phyloP scores from a whole-genome alignment of 2,329 filamentous ascomycete genomes.

The Talaromyces funiculosus region DNA sequence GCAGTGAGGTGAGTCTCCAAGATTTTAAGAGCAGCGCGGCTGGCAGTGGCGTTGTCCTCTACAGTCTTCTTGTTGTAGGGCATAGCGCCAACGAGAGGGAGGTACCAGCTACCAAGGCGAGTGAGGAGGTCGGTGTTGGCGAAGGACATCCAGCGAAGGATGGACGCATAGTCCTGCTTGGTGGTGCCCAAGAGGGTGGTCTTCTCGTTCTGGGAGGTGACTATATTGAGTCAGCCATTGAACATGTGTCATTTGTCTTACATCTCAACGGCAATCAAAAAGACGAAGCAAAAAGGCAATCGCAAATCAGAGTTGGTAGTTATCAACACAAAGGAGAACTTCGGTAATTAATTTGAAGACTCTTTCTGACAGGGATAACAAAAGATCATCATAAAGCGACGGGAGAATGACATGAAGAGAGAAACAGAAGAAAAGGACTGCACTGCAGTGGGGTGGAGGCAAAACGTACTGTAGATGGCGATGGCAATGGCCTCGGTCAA shows the following conservation, averaged over 20 bases:
- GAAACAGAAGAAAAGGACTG: constrained; percentile 11
- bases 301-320: constrained; percentile 60
- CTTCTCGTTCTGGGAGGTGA: constrained; percentile 99
- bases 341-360: constrained; percentile 27
- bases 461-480: constrained; percentile 87
- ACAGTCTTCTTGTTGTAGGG: constrained; percentile 98
- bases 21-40: constrained; percentile 62
- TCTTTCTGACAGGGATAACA: constrained; percentile 98
- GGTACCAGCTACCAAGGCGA: constrained; percentile 72
- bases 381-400: constrained; percentile 61
- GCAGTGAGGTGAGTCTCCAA: constrained; percentile 82
- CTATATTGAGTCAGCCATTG: constrained; percentile 45
- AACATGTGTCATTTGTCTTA: background rate
- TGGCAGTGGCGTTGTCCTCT: constrained; percentile 68
- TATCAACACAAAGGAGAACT: constrained; percentile 62
- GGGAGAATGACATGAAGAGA: constrained; percentile 7
- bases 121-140: constrained; percentile 82
- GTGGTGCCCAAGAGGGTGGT: constrained; percentile 98
- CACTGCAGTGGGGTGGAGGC: constrained; percentile 16
- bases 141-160: constrained; percentile 97
- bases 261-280: background rate
- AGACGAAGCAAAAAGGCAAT: background rate
- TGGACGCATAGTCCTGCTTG: constrained; percentile 99
- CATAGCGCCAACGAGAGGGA: constrained; percentile 72
- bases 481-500: constrained; percentile 90